These are phyloP conservation scores for Annulohypoxylon maeteangense DNA, from an alignment of 495 filamentous ascomycete species.

Conservation along the genomic window DNA sequence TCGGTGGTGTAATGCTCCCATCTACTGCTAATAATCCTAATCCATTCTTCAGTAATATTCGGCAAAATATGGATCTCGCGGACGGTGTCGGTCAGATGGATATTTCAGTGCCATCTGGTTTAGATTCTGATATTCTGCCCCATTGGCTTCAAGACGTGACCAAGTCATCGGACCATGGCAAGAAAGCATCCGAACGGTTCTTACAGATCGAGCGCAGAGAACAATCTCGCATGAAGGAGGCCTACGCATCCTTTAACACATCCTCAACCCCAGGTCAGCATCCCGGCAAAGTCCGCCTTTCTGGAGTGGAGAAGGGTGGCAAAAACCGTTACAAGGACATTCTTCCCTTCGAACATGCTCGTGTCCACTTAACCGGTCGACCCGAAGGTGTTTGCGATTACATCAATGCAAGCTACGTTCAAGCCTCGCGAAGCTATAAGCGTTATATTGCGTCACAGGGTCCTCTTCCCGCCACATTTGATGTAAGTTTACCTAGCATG, in stretches of 20 bases:
- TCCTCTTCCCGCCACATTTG: conserved; percentile 90
- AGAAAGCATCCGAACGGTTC: conserved; percentile 83
- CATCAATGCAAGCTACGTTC: conserved; percentile 91
- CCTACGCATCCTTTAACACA: conserved; percentile 72
- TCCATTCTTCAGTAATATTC: conserved; percentile 95
- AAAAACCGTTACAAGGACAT: conserved; percentile 99
- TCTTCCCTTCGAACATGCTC: conserved; percentile 92
- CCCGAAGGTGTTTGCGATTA: conserved; percentile 86
- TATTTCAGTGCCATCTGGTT: conserved; percentile 71
- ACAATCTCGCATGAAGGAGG: conserved; percentile 90
- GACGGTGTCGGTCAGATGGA: conserved; percentile 93
- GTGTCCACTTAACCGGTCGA: conserved; percentile 80
- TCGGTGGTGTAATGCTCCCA: conserved; percentile 88
- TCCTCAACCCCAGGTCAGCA: conserved; percentile 16
- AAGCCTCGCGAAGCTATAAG: conserved; percentile 80
- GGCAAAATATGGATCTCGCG: conserved; percentile 95
- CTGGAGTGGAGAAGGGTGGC: conserved; percentile 90
- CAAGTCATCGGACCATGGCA: conserved; percentile 75
- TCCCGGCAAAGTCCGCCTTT: conserved; percentile 64
- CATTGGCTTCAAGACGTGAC: conserved; percentile 79
- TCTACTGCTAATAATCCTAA: conserved; percentile 72
- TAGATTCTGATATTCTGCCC: conserved; percentile 71
- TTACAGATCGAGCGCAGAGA: conserved; percentile 84
- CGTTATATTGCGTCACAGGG: conserved; percentile 96
- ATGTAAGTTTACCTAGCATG: conserved; percentile 66